These are phyloP conservation scores for Graphiopsis chlorocephala DNA, from an alignment of 2,329 filamentous ascomycete genomes.

Conservation along the genomic window DNA sequence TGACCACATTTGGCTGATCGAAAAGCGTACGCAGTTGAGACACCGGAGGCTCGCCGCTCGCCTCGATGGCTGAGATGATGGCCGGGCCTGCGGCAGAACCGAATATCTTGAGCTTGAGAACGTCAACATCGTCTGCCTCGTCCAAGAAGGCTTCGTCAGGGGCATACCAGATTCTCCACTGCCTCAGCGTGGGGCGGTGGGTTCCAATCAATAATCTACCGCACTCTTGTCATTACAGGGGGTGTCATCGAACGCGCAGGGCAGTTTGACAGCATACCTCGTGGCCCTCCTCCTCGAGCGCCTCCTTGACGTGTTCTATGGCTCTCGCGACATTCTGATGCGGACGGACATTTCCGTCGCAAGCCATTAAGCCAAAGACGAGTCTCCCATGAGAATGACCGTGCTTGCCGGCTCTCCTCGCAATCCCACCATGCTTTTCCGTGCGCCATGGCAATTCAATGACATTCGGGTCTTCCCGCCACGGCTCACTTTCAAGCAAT, in stretches of 20 bases:
- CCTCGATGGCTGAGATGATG: slow-evolving; percentile 21
- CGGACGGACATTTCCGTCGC: slow-evolving; percentile 18
- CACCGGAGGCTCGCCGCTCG: slow-evolving; percentile 24
- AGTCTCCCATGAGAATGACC: slow-evolving; percentile 18
- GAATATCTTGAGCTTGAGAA: slow-evolving; percentile 19
- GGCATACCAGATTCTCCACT: slow-evolving; percentile 20
- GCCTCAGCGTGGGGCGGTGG: slow-evolving; percentile 23
- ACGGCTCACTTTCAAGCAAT: slow-evolving; percentile 17
- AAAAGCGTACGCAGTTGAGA: slow-evolving; percentile 20
- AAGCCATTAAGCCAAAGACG: slow-evolving; percentile 21
- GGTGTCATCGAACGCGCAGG: not conserved
- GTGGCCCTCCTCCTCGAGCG: slow-evolving; percentile 18
- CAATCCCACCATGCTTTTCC: slow-evolving; percentile 18
- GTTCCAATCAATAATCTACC: slow-evolving; percentile 20
- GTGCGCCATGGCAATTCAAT: slow-evolving; percentile 23
- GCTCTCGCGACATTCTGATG: slow-evolving; percentile 19
- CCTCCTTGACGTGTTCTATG: slow-evolving; percentile 14
- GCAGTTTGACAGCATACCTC: slow-evolving; percentile 16
- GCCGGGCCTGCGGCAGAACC: slow-evolving; percentile 20
- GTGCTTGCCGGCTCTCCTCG: slow-evolving; percentile 5
- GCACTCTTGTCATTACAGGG: slow-evolving; percentile 5
- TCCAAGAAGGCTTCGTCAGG: slow-evolving; percentile 1
- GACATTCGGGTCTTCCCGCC: slow-evolving; percentile 15
- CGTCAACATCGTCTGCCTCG: slow-evolving; percentile 4
- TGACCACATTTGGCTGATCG: slow-evolving; percentile 14